These are phyloP conservation scores for Hanseniaspora pseudoguilliermondii DNA, from an alignment of 805 yeast species.

Conservation along the genomic window DNA sequence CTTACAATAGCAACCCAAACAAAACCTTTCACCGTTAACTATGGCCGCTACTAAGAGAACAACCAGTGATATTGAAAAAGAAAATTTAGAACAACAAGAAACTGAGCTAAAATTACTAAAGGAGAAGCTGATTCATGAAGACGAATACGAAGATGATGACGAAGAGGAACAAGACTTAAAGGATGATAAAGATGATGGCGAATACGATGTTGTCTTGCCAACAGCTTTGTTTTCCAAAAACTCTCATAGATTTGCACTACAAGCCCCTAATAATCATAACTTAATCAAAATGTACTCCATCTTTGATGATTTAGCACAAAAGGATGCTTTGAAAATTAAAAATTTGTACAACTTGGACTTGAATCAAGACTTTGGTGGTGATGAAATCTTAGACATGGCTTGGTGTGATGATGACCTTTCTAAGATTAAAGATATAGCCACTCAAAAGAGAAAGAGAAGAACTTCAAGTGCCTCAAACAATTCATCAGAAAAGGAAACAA, in stretches of 20 bases:
- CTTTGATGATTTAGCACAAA: conserved; percentile 6
- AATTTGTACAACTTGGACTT: conserved; percentile 5
- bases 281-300: conserved; percentile 5
- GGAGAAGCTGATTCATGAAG: conserved; percentile 1
- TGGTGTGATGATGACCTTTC: conserved; percentile 11
- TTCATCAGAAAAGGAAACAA: conserved; percentile 15
- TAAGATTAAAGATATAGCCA: conserved; percentile 7
- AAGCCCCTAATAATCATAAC: conserved; percentile 10
- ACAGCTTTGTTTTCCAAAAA: conserved; percentile 10
- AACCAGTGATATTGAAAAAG: not conserved
- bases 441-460: conserved; percentile 9
- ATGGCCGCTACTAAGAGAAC: conserved; percentile 8
- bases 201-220: not conserved
- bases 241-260: conserved; percentile 12
- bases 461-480: not conserved
- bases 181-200: not conserved
- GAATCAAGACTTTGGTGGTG: conserved; percentile 10
- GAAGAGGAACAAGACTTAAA: not conserved
- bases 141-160: conserved; percentile 2
- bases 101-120: conserved; percentile 5
- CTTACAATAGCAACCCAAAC: not conserved
- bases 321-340: conserved; percentile 1
- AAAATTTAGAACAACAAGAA: not conserved
- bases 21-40: not conserved
- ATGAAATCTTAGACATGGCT: conserved; percentile 8